Evolutionary conservation across 1,139 yeast genomes (phyloP).

Genomic region (Debaryomyces fabryi): DNA sequence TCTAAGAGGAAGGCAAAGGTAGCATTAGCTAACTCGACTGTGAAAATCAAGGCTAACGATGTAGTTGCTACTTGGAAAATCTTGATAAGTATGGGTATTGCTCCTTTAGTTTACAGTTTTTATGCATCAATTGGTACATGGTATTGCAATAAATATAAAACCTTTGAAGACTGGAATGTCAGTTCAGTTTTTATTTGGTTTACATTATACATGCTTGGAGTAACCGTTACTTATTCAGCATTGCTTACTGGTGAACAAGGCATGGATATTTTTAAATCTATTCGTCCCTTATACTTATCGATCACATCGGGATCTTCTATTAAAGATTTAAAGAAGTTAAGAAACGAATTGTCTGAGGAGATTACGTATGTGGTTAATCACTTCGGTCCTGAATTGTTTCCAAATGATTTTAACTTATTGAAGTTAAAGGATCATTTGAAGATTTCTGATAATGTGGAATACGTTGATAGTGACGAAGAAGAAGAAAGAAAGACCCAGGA

Average conservation of each 20-base stretch:
- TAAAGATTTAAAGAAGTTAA: constrained; percentile 47
- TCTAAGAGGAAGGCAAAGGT: constrained; percentile 71
- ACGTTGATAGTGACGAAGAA: constrained; percentile 52
- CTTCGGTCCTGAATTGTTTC: constrained; percentile 50
- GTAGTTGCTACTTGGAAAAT: constrained; percentile 97
- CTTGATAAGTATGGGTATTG: constrained; percentile 82
- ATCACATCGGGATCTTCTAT: constrained; percentile 65
- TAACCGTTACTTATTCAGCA: constrained; percentile 81
- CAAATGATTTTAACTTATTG: constrained; percentile 49
- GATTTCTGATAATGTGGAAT: constrained; percentile 26
- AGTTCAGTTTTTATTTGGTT: constrained; percentile 43
- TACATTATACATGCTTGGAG: constrained; percentile 57
- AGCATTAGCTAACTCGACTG: constrained; percentile 87
- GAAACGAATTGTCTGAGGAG: constrained; percentile 44
- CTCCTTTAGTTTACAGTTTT: constrained; percentile 80
- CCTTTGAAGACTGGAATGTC: constrained; percentile 16
- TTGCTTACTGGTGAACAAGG: constrained; percentile 91
- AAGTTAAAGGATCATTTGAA: constrained; percentile 38
- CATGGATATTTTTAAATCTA: constrained; percentile 79
- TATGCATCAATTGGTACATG: constrained; percentile 73
- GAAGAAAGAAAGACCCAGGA: constrained; percentile 61
- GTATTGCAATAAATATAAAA: constrained; percentile 33
- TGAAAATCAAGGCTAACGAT: constrained; percentile 88
- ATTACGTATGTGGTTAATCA: constrained; percentile 47
- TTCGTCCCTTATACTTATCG: constrained; percentile 80